phyloP scores from a whole-genome alignment of 768 basidiomycete species.

The Russula dissimulans region DNA sequence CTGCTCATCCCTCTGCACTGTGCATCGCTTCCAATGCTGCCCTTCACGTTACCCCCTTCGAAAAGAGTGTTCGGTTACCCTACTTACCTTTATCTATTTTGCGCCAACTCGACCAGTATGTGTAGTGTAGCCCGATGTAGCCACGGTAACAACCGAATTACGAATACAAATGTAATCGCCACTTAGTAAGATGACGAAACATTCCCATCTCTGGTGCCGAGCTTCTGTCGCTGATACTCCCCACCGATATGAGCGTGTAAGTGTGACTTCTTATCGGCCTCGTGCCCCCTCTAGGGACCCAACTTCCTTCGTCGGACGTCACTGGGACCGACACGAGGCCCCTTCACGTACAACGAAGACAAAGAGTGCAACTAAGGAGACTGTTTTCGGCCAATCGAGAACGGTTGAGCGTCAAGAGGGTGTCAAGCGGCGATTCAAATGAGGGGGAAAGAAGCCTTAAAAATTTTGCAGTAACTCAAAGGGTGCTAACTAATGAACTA shows the following conservation, averaged over 20 bases:
- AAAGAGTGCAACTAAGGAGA: conserved; percentile 9
- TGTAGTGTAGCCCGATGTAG: conserved; percentile 5
- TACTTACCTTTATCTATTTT: conserved; percentile 14
- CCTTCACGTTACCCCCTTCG: not conserved
- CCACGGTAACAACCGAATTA: conserved; percentile 9
- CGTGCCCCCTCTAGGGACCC: conserved; percentile 5
- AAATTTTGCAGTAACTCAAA: conserved; percentile 1
- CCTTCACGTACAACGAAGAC: conserved; percentile 12
- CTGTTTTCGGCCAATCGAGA: conserved; percentile 11
- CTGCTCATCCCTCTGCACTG: not conserved
- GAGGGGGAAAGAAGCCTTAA: conserved; percentile 5
- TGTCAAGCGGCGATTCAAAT: conserved; percentile 1
- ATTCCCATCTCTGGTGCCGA: not conserved
- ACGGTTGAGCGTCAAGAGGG: conserved; percentile 6
- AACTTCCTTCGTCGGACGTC: conserved; percentile 11
- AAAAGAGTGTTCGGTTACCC: not conserved
- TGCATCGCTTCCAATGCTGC: not conserved
- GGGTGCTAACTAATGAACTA: not conserved
- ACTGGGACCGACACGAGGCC: conserved; percentile 6
- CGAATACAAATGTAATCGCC: conserved; percentile 1
- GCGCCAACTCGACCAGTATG: not conserved
- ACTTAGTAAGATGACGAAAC: conserved; percentile 11
- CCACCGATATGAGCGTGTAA: conserved; percentile 18
- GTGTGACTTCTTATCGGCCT: conserved; percentile 11
- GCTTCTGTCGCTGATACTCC: conserved; percentile 10